These are phyloP conservation scores for Theobroma cacao DNA, from an alignment of 345 rosid species.

Conservation along the genomic window DNA sequence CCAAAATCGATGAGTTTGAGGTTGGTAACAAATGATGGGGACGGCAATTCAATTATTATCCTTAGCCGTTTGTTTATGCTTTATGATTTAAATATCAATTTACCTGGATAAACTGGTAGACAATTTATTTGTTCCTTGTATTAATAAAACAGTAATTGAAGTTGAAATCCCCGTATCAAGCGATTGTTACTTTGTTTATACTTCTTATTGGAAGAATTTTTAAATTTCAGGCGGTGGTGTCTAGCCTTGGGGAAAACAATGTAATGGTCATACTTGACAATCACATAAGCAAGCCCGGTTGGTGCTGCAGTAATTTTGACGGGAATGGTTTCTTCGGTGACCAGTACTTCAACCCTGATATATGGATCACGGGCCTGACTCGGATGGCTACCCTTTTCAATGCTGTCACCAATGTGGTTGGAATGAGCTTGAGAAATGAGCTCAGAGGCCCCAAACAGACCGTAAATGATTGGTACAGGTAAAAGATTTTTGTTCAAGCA, in stretches of 20 bases:
- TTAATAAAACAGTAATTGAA: neutral
- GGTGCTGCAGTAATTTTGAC: conserved; percentile 79
- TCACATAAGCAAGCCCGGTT: conserved; percentile 87
- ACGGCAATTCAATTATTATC: neutral
- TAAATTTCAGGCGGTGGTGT: conserved; percentile 63
- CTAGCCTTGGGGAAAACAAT: conserved; percentile 59
- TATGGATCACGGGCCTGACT: conserved; percentile 66
- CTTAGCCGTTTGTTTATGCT: neutral
- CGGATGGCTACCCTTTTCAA: conserved; percentile 67
- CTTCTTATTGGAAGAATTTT: neutral
- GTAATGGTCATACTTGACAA: conserved; percentile 93
- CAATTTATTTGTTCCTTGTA: neutral
- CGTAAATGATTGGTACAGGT: conserved; percentile 83
- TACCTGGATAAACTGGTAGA: neutral
- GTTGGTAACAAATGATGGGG: neutral
- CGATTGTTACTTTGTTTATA: neutral
- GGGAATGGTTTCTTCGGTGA: conserved; percentile 99
- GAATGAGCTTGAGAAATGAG: conserved; percentile 95
- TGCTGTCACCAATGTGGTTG: conserved; percentile 65
- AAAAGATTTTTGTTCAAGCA: conserved; percentile 8
- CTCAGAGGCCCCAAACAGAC: conserved; percentile 87
- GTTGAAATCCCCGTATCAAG: neutral
- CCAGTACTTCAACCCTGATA: conserved; percentile 61
- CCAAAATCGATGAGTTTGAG: neutral
- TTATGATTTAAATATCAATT: neutral